These are phyloP conservation scores for Ceriops tagal DNA, from an alignment of 345 rosid genomes.

Conservation along the genomic window DNA sequence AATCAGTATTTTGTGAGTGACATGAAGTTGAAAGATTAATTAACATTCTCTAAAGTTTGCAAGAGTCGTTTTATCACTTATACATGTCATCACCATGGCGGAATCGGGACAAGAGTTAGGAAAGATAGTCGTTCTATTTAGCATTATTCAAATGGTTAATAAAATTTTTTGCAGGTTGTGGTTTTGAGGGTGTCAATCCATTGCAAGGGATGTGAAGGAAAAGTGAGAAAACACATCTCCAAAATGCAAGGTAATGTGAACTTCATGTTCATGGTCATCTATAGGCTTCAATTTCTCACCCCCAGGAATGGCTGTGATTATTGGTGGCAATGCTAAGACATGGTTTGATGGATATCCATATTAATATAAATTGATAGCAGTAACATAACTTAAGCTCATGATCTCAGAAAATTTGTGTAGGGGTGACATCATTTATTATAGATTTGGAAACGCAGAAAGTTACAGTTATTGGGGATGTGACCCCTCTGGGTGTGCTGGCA, in stretches of 20 bases:
- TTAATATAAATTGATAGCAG: neutral
- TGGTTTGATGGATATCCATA: neutral
- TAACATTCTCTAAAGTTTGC: neutral
- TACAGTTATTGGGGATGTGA: slow-evolving; percentile 49
- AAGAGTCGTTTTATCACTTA: no score
- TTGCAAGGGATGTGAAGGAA: slow-evolving; percentile 97
- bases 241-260: slow-evolving; percentile 74
- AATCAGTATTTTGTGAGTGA: neutral
- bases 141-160: no score
- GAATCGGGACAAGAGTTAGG: no score
- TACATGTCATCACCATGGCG: no score
- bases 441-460: slow-evolving; percentile 52
- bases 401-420: slow-evolving; percentile 24
- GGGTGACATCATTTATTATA: slow-evolving; percentile 58
- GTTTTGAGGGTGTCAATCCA: slow-evolving; percentile 85
- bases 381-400: no score
- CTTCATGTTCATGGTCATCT: no score
- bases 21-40: neutral
- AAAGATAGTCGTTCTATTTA: no score
- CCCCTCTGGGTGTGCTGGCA: slow-evolving; percentile 45
- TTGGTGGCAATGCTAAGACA: neutral
- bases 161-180: slow-evolving; percentile 50
- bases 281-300: no score
- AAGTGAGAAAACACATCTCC: slow-evolving; percentile 80
- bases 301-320: no score